Percentiles rank a stretch among this genome's conserved stretches.
Conservation (phyloP, 306 rosid species). For the Corylus heterophylla region DNA sequence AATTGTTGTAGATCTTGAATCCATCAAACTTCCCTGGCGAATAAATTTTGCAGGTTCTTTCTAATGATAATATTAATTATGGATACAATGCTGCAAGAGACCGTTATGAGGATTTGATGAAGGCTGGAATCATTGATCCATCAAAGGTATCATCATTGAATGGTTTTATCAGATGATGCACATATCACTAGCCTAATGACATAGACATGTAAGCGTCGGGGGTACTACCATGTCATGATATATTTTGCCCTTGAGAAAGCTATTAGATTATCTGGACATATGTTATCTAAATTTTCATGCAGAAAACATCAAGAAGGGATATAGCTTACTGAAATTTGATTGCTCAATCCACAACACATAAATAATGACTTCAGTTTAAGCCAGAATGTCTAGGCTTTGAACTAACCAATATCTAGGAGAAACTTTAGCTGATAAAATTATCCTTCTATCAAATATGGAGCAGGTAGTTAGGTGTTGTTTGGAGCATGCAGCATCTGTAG, state of each 20-base stretch:
- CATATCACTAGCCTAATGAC: neutral
- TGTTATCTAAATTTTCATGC: neutral
- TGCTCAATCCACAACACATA: neutral
- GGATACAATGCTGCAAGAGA: constrained; percentile 88
- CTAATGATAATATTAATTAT: constrained; percentile 43
- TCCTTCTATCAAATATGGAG: constrained; percentile 11
- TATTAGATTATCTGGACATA: neutral
- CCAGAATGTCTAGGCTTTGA: constrained; percentile 6
- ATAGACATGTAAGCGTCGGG: neutral
- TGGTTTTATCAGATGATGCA: neutral
- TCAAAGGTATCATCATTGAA: constrained; percentile 56
- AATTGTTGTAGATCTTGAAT: constrained; percentile 19
- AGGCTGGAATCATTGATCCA: constrained; percentile 91
- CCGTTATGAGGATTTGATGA: constrained; percentile 78
- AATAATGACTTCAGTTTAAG: constrained; percentile 4
- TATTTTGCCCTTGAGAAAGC: neutral
- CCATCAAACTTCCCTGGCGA: constrained; percentile 19
- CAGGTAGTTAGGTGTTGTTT: constrained; percentile 94
- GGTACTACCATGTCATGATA: neutral
- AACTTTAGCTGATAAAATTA: neutral
- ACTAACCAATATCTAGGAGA: neutral
- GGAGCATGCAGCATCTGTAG: constrained; percentile 90
- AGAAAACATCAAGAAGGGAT: neutral
- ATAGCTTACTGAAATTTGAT: neutral
- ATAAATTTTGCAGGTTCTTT: constrained; percentile 57